Conservation (phyloP, 2,329 filamentous ascomycete genomes). For the Colletotrichum sp. region DNA sequence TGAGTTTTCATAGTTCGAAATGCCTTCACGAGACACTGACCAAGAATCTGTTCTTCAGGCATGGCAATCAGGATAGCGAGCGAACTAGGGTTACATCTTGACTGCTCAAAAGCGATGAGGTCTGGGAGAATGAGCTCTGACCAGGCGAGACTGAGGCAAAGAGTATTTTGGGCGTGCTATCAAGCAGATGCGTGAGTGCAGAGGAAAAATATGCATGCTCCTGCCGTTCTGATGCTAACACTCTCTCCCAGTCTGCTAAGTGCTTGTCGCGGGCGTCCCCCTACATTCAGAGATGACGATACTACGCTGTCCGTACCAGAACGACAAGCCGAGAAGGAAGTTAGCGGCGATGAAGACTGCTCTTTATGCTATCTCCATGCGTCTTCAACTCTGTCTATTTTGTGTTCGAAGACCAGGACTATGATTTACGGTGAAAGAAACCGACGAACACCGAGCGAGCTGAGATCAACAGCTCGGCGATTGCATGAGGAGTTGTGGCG, state of each 20-base stretch:
- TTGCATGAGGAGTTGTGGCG: background rate
- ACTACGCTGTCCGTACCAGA: background rate
- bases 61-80: constrained; percentile 6
- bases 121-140: background rate
- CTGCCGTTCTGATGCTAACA: background rate
- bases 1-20: background rate
- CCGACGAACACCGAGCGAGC: background rate
- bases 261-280: background rate
- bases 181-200: background rate
- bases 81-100: background rate
- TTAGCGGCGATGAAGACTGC: background rate
- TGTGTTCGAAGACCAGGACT: background rate
- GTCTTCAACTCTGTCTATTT: background rate
- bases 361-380: background rate
- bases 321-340: background rate
- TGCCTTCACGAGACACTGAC: background rate
- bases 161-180: constrained; percentile 14
- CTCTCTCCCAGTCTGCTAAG: background rate
- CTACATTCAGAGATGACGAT: constrained; percentile 4
- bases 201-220: accelerated
- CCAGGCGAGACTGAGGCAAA: background rate
- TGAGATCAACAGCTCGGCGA: background rate
- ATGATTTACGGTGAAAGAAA: background rate
- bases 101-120: background rate
- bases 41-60: background rate